Evolutionary conservation across 208 protist species (phyloP), one percentile per base, ranked within the genome.

Genomic region (Leishmania turanica): DNA sequence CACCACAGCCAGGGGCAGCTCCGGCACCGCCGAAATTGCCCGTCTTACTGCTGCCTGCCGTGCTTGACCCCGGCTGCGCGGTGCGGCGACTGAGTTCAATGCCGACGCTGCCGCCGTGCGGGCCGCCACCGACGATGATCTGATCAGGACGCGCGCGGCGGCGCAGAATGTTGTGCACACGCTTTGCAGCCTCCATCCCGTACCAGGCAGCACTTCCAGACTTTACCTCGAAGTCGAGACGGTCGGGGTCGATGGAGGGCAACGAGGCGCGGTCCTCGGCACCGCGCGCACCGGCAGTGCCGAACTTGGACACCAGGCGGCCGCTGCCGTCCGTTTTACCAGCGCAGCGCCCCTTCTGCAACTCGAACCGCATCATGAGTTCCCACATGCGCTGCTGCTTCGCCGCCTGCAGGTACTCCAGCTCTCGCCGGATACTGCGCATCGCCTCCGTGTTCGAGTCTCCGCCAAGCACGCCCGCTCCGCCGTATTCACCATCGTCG

Each of bases 111-210:
- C 89, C 87, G 37, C 89, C 89, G 62, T 84, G 78, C 17, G 89
- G 87, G 27, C 86, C 88, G 58, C 88, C 89, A 45, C 82, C 85
- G 15, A 95, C 69, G 68, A 95, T 87, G 58, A 95, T 83, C 75
- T 95, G 91, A 65, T 92, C 91, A 0, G 84, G 85, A 45, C 84
- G 81, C 24, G 79, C 81, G 62, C 86, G 79, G 27, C 91, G 89
- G 37, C 88, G 89, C 51, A 95, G 80, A 71, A 95, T 95, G 75
- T 91, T 80, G 42, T 88, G 88, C n/a, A 95, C 89, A 17, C 91
- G 91, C 75, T 90, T 89, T 58, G 89, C 84, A 13, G 91, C 89
- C 79, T 92, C 88, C 89, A 95, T 95, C 64, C 91, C 91, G 79
- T 95, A 95, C 91, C 89, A 92, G 42, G 81, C 88, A 27, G 91